Evolutionary conservation across 225 moss, liverwort and hornwort species (phyloP), one percentile per base, ranked within the genome.

Genomic region (Rhytidiadelphus loreus): DNA sequence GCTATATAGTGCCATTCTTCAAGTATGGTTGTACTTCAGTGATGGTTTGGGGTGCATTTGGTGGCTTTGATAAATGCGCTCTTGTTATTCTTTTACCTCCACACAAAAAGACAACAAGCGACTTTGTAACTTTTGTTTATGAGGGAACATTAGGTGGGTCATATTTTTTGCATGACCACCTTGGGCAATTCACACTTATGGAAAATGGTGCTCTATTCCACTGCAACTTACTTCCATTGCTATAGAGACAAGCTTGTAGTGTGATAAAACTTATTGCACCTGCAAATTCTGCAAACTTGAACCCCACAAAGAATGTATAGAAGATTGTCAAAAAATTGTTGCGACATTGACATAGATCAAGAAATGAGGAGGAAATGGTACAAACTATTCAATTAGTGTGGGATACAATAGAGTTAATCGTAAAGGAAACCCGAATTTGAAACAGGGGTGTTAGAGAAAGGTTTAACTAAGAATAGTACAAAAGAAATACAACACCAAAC

Each of bases 321-420:
- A 28, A 46, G 17, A 29, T 29, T 73, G 29, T 18, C 10, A 46
- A 46, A 46, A 18, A 46, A 46, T 44, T 46, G 46, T 46, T 46
- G 3, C 0, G 0, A 1, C 30, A 46, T 30, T 28, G 2, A 30
- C 1, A 1, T 17, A 11, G 4, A 18, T 19, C 3, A 46, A 30
- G 0, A 46, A 18, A 46, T 18, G 30, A 30, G 30, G 46, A 46
- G 46, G 46, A 73, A 18, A 30, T 73, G 19, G 30, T 46, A 9
- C 44, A 44, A 72, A 26, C 16, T 44, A 71, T 16, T 29, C 18
- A 46, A 11, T 29, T 11, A 29, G 18, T 73, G 17, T 46, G 6
- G 11, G 46, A 29, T 17, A 18, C 11, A 46, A 18, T n/a, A n/a
- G n/a, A n/a, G n/a, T n/a, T n/a, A n/a, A n/a, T n/a, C n/a, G n/a